phyloP scores from a whole-genome alignment of 768 basidiomycete genomes.

The Amanita inopinata region DNA sequence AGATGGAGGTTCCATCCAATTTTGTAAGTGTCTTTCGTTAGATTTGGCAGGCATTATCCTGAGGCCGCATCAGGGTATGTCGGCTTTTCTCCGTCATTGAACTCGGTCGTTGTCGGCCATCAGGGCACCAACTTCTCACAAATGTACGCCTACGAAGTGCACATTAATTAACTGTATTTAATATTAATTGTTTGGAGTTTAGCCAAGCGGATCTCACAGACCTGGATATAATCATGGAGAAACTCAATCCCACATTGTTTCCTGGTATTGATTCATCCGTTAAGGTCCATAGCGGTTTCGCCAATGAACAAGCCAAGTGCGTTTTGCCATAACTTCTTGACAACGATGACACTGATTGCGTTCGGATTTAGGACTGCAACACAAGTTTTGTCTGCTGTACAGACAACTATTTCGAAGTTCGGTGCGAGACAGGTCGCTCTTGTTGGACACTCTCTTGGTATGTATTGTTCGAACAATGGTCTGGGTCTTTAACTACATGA shows the following conservation, averaged over 20 bases:
- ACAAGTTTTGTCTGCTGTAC: conserved; percentile 30
- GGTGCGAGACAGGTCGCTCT: conserved; percentile 28
- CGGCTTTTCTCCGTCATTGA: conserved; percentile 22
- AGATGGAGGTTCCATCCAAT: conserved; percentile 26
- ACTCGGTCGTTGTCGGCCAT: conserved; percentile 31
- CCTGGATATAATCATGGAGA: conserved; percentile 19
- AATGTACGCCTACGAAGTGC: conserved; percentile 22
- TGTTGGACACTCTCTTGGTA: conserved; percentile 39
- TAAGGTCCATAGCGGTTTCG: conserved; percentile 36
- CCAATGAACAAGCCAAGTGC: conserved; percentile 29
- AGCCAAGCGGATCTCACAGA: conserved; percentile 33
- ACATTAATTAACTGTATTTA: background rate
- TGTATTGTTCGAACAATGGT: background rate
- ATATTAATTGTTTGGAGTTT: background rate
- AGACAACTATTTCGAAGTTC: conserved; percentile 24
- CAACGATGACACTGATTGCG: too few species aligned
- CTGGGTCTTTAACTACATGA: background rate
- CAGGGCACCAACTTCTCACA: conserved; percentile 31
- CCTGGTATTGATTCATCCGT: conserved; percentile 31
- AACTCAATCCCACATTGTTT: conserved; percentile 29
- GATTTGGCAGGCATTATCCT: background rate
- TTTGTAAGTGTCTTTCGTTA: conserved; percentile 25
- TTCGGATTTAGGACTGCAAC: conserved; percentile 27
- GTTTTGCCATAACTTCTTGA: conserved; percentile 7
- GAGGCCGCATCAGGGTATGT: conserved; percentile 16